These are phyloP conservation scores for Pilatotrama ljubarskyi DNA, from an alignment of 768 basidiomycete genomes.

Conservation along the genomic window DNA sequence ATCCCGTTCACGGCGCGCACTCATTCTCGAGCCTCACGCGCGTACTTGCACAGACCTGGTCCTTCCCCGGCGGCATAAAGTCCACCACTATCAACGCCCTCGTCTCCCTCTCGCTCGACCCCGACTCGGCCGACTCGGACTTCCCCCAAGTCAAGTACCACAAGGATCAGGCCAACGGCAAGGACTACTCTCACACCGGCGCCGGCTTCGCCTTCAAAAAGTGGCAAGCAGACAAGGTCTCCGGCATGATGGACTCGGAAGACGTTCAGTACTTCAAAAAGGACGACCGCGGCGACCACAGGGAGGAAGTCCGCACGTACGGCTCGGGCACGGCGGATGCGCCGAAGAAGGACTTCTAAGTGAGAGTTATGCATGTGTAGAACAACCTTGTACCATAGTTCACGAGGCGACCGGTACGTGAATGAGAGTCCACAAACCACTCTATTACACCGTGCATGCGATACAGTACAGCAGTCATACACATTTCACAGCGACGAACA, in stretches of 20 bases:
- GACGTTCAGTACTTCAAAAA: slow-evolving; percentile 27
- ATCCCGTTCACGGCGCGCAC: neutral
- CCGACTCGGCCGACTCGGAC: slow-evolving; percentile 41
- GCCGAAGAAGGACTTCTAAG: slow-evolving; percentile 16
- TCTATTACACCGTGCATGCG: neutral
- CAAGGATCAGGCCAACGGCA: slow-evolving; percentile 44
- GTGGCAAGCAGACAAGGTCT: slow-evolving; percentile 35
- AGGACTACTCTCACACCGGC: slow-evolving; percentile 44
- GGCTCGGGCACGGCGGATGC: slow-evolving; percentile 23
- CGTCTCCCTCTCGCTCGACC: slow-evolving; percentile 41
- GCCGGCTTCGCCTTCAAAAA: slow-evolving; percentile 45
- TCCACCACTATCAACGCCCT: slow-evolving; percentile 43
- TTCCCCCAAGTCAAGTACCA: slow-evolving; percentile 40
- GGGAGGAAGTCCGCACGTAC: slow-evolving; percentile 23
- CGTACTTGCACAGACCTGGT: slow-evolving; percentile 35
- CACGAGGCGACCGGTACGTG: neutral
- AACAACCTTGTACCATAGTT: no score
- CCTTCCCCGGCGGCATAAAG: slow-evolving; percentile 40
- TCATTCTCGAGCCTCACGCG: neutral
- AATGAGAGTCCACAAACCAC: no score
- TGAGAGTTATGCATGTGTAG: no score
- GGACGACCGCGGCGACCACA: slow-evolving; percentile 22
- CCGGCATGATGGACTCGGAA: slow-evolving; percentile 27
- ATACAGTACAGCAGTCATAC: no score
- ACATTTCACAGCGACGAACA: no score